These are phyloP conservation scores for Serpula lacrymans DNA, from an alignment of 768 basidiomycete genomes.

Conservation along the genomic window DNA sequence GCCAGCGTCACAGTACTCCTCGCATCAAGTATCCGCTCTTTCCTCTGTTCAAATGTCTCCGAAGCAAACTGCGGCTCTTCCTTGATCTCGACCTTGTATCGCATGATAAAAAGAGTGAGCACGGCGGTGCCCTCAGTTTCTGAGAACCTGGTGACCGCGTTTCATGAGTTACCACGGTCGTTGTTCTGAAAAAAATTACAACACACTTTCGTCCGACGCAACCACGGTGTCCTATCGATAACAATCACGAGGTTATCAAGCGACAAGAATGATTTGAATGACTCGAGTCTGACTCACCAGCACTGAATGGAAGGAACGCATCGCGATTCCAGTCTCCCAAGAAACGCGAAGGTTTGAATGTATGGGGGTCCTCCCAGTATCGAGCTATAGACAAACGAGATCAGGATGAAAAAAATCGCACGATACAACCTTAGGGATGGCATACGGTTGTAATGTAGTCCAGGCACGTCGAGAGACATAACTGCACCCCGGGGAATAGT, in stretches of 20 bases:
- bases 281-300: conserved; percentile 25
- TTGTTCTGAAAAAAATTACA: neutral
- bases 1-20: conserved; percentile 40
- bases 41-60: conserved; percentile 46
- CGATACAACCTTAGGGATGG: neutral
- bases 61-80: conserved; percentile 47
- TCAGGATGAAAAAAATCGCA: too few relatives aligned
- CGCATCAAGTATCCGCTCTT: conserved; percentile 36
- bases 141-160: conserved; percentile 43
- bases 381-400: conserved; percentile 19
- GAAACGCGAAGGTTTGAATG: conserved; percentile 43
- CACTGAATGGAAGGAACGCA: conserved; percentile 53
- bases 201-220: conserved; percentile 44
- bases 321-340: conserved; percentile 52
- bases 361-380: conserved; percentile 36
- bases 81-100: conserved; percentile 45
- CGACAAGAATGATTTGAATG: neutral
- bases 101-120: conserved; percentile 45
- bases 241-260: neutral
- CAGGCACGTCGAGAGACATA: conserved; percentile 36
- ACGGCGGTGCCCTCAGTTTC: conserved; percentile 51
- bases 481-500: conserved; percentile 41
- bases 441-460: conserved; percentile 52
- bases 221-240: conserved; percentile 33
- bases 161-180: too few relatives aligned